Evolutionary conservation across 2,329 filamentous ascomycete species (phyloP), one percentile per base, ranked within the genome.

Genomic region (Cladosporium cucumerinum): DNA sequence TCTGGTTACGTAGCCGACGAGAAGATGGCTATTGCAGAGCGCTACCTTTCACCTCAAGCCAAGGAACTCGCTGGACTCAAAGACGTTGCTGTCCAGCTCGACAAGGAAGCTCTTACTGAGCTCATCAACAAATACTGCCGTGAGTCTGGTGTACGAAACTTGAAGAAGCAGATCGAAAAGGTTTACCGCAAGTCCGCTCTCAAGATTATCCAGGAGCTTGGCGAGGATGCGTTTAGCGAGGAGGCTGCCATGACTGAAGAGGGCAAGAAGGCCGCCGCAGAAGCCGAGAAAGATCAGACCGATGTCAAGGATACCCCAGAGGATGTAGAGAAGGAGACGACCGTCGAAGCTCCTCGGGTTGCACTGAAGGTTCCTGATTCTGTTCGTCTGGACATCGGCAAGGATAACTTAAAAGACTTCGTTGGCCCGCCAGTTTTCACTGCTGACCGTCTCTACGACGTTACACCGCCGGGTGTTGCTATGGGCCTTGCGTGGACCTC

Each of bases 121-220:
- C 85, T 99, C 52, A 99, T 99, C 82, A 98, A 98, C 81, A 96
- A 92, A 26, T 99, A 99, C 81, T 97, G 93, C 80, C 91, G 95
- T 51, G 95, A 99, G 79, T 97, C 93, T 51, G 95, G 95, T 72
- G 96, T 99, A 10, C 89, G 95, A 70, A 99, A 99, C 75, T 82
- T 99, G 67, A 99, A 99, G 86, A 98, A 99, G 82, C 94, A 98
- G 78, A 99, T 99, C 67, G 95, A 99, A 78, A 99, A 99, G 82
- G 92, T 99, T 3, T 99, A 97, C 80, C 89, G 95, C 65, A 99
- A 99, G 79, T 93, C 94, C 16, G 96, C 95, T 0, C 84, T 99
- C 67, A 98, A 97, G 80, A 99, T 99, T 70, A 94, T 99, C 14
- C 90, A 94, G 76, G 93, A 98, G 68, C 84, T 98, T 16, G 94